Base-by-base conservation (phyloP, 1,139 yeast genomes). In the Saccharomyces uvarum region DNA sequence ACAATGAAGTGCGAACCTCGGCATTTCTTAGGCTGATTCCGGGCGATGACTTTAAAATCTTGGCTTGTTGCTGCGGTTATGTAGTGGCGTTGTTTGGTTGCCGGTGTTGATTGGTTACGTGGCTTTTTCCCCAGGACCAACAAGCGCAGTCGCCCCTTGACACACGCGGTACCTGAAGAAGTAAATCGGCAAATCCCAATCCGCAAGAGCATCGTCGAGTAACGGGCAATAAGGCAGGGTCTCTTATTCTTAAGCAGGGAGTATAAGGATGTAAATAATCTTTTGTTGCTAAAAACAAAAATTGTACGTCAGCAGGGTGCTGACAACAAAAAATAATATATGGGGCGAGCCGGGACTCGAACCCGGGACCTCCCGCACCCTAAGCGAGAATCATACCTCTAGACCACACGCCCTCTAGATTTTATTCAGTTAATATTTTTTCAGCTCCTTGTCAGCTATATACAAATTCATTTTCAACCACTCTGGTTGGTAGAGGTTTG, bases 281-380 rank as follows among this genome's bases (percentile, higher is more conserved):
- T 14, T 33, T 33, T 7, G 19, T n/a, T n/a, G 8, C 16, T 33
- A 14, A n/a, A 33, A 19, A n/a, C 14, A 9, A 11, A 11, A 31
- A 31, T n/a, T 13, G 5, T 13, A 42, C 14, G 5, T 4, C 6
- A 21, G 21, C 47, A 16, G 47, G 13, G 38, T 42, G 19, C n/a
- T 47, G 41, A 51, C 52, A 48, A 29, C 46, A 53, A 52, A 56
- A 55, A 51, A 48, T n/a, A n/a, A n/a, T n/a, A n/a, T n/a, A n/a
- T 48, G 70, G 70, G 71, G 69, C 69, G 68, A 65, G 70, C 71
- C 71, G 71, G 71, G 71, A 68, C 65, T 69, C 71, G 71, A 69
- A 68, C 71, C 71, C 71, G 71, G 72, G 72, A 68, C 70, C 71
- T 67, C 70, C 70, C 71, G 72, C 72, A 68, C 71, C 71, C 71